Evolutionary conservation across 75 land plant species (phyloP).

Genomic region (Selaginella moellendorffii): DNA sequence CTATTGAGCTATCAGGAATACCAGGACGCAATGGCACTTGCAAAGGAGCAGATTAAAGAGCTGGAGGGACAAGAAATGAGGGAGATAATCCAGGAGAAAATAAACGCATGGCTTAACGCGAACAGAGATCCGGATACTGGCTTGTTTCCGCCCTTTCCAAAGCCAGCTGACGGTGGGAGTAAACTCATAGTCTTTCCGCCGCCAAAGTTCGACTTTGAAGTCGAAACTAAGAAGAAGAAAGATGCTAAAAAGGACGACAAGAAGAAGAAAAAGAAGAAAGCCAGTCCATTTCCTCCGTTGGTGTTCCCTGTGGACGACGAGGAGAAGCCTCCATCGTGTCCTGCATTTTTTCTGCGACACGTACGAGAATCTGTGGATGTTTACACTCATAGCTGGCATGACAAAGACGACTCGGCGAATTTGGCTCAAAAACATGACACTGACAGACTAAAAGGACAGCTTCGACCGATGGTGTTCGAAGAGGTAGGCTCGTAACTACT

Average conservation of each 20-base stretch:
- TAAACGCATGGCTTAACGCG: conserved; percentile 25
- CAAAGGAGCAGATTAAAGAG: conserved; percentile 24
- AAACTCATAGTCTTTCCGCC: conserved; percentile 26
- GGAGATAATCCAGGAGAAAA: conserved; percentile 31
- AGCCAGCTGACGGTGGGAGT: conserved; percentile 25
- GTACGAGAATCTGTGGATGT: conserved; percentile 9
- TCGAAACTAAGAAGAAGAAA: conserved; percentile 23
- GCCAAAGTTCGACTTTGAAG: conserved; percentile 17
- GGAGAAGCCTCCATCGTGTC: conserved; percentile 17
- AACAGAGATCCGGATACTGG: conserved; percentile 24
- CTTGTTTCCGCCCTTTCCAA: conserved; percentile 23
- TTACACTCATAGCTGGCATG: conserved; percentile 25
- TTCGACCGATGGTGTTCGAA: conserved; percentile 29
- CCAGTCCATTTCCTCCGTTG: neutral
- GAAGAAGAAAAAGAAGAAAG: conserved; percentile 14
- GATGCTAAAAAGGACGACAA: conserved; percentile 8
- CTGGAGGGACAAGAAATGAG: conserved; percentile 35
- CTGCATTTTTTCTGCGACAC: conserved; percentile 19
- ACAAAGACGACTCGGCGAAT: conserved; percentile 28
- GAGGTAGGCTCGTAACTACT: conserved; percentile 15
- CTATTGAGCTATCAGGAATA: conserved; percentile 13
- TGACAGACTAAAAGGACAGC: conserved; percentile 19
- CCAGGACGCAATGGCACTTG: conserved; percentile 13
- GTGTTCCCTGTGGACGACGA: conserved; percentile 11
- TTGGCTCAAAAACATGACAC: conserved; percentile 19